Evolutionary conservation across 805 yeast genomes (phyloP), one percentile per base, ranked within the genome.

Genomic region (Lachancea cidri): DNA sequence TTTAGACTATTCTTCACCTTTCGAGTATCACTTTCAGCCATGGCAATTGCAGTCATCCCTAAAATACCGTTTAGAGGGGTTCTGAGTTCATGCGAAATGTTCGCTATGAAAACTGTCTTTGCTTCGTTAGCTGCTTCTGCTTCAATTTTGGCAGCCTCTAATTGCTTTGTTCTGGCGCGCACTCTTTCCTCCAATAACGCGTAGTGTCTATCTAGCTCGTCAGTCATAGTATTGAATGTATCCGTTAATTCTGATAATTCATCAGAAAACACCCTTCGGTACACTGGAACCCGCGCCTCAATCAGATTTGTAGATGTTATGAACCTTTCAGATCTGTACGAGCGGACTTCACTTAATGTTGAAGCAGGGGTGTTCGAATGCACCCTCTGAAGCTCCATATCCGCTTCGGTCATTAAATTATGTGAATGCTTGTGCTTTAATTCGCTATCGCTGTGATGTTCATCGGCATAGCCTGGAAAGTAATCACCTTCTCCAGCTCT

Each of bases 41-140:
- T 79, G 4, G 96, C 89, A 42, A 91, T 83, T 2, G 95, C 84
- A 0, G 97, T 86, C 89, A 91, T 86, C 48, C 98, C 98, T 41
- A 93, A 67, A 32, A 93, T 93, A 58, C 98, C 98, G 61, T 93
- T 93, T 47, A 93, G 69, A 1, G 98, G 98, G 0, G 98, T 93
- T 52, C 98, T 76, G 56, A 93, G 71, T 66, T 93, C 98, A 61
- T 87, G 96, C 0, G 96, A 86, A 14, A 87, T 88, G 51, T 89
- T 86, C 2, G 96, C 96, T 54, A 87, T 82, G 58, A 87, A 87
- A 5, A 86, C 88, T 5, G 98, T 89, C 57, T 93, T 93, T 2
- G 98, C 96, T 52, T 93, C 97, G 61, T 91, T 91, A 1, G 98
- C 98, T 20, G 83, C 79, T 64, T 91, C 97, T 0, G 96, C 97